These are phyloP conservation scores for Metschnikowia sp. DNA, from an alignment of 805 yeast species.

Conservation along the genomic window DNA sequence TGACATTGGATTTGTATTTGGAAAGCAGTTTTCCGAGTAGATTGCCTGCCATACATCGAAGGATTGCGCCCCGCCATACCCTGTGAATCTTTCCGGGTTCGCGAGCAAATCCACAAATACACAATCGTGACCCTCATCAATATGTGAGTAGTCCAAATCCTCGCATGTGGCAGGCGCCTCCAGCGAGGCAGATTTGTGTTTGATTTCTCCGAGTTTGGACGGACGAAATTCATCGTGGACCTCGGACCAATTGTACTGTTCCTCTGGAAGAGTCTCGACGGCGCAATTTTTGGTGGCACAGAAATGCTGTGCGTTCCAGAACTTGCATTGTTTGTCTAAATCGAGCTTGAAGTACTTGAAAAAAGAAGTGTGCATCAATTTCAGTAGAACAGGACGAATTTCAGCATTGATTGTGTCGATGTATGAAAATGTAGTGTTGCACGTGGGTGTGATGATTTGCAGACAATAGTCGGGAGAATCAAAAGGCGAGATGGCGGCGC, in stretches of 20 bases:
- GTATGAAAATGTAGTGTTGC: constrained; percentile 44
- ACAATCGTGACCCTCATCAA: constrained; percentile 62
- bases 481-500: constrained; percentile 28
- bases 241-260: constrained; percentile 67
- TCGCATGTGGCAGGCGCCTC: constrained; percentile 27
- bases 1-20: constrained; percentile 41
- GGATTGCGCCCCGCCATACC: constrained; percentile 91
- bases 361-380: constrained; percentile 69
- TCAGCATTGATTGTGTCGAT: constrained; percentile 36
- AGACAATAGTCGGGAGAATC: constrained; percentile 44
- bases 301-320: constrained; percentile 76
- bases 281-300: constrained; percentile 90
- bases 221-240: constrained; percentile 64
- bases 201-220: constrained; percentile 55
- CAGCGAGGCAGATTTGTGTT: constrained; percentile 19
- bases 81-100: constrained; percentile 95
- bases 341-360: constrained; percentile 86
- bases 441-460: constrained; percentile 42
- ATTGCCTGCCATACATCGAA: constrained; percentile 91
- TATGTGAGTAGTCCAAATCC: constrained; percentile 66
- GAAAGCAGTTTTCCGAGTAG: constrained; percentile 88
- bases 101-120: constrained; percentile 82
- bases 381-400: constrained; percentile 47
- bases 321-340: constrained; percentile 79
- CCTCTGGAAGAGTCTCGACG: constrained; percentile 66